Evolutionary conservation across 73 alveolate species (phyloP).

Genomic region (Effrenium voratum): DNA sequence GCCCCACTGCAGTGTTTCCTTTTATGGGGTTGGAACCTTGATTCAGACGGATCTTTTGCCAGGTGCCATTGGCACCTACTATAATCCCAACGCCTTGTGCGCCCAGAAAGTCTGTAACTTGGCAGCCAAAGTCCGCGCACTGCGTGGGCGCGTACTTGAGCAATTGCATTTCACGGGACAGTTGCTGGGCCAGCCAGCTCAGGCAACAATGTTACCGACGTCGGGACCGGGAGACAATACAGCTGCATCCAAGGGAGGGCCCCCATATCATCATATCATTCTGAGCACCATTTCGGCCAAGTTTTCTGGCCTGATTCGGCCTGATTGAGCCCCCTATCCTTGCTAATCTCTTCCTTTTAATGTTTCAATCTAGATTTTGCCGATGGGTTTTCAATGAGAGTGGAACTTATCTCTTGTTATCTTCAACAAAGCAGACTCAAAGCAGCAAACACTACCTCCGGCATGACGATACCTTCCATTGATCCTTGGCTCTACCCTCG

Average conservation of each 20-base stretch:
- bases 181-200: no score
- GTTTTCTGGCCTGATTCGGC: no score
- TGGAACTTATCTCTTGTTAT: not conserved
- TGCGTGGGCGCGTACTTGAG: no score
- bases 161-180: no score
- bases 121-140: no score
- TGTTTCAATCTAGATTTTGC: not conserved
- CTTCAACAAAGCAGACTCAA: no score
- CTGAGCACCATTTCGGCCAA: no score
- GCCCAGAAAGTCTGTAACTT: constrained; percentile 40
- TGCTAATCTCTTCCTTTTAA: not conserved
- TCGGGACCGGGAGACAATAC: constrained; percentile 34
- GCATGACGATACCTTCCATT: not conserved
- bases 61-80: constrained; percentile 35
- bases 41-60: not conserved
- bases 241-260: no score
- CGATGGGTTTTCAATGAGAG: not conserved
- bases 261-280: no score
- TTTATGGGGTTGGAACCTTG: not conserved
- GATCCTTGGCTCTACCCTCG: no score
- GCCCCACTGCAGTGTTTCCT: not conserved
- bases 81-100: constrained; percentile 12
- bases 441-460: not conserved
- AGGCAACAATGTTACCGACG: constrained; percentile 87
- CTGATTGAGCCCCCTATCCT: no score